These are phyloP conservation scores for Leptodontidium sp. DNA, from an alignment of 2,329 filamentous ascomycete genomes.

Conservation along the genomic window DNA sequence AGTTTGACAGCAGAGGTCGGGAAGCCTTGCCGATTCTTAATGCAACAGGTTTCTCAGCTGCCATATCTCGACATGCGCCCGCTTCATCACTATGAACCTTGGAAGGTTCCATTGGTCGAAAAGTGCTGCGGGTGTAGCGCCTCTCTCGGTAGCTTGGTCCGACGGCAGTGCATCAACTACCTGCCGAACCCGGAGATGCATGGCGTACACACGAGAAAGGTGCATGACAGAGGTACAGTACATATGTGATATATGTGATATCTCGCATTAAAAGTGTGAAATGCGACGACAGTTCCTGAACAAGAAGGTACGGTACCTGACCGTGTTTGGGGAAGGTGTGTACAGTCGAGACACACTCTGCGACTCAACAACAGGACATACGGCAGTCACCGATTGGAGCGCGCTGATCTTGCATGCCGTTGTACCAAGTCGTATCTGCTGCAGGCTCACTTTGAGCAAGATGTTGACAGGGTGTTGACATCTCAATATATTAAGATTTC, in stretches of 20 bases:
- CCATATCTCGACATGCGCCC: neutral
- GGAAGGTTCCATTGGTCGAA: neutral
- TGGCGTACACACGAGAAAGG: neutral
- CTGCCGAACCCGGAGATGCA: neutral
- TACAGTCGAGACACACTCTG: neutral
- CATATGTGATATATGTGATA: too few species aligned
- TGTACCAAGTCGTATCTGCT: neutral
- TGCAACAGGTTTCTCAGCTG: neutral
- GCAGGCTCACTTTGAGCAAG: constrained; percentile 14
- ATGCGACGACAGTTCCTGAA: neutral
- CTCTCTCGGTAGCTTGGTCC: constrained; percentile 10
- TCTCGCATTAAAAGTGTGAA: neutral
- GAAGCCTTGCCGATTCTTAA: neutral
- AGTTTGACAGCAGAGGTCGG: neutral
- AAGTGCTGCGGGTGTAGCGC: neutral
- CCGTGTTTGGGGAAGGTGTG: neutral
- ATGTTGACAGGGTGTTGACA: neutral
- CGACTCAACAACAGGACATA: neutral
- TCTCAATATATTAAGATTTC: neutral
- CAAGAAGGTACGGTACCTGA: neutral
- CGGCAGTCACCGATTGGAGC: neutral
- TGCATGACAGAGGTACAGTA: neutral
- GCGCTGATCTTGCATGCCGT: neutral
- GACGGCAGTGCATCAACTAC: constrained; percentile 5
- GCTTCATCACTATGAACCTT: neutral